Conservation (phyloP, 106 monocot genomes). For the Dendrobium huoshanense region DNA sequence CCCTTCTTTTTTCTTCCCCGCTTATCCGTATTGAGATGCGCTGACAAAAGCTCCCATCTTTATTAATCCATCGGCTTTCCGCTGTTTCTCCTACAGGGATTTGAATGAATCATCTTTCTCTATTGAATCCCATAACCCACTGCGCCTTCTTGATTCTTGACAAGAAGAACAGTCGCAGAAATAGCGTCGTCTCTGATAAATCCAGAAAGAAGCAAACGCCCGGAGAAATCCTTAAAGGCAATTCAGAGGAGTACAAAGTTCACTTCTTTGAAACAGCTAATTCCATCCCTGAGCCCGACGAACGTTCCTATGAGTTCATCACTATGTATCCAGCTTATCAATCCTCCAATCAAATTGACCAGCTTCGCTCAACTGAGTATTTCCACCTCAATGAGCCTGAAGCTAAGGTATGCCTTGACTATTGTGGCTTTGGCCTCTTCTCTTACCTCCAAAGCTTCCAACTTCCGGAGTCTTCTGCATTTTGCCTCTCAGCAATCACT, state of each 20-base stretch:
- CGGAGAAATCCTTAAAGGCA: neutral
- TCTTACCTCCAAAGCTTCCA: slow-evolving; percentile 47
- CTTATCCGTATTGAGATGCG: no score
- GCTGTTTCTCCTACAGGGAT: neutral
- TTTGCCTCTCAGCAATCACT: slow-evolving; percentile 48
- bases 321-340: slow-evolving; percentile 54
- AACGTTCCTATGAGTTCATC: slow-evolving; percentile 42
- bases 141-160: slow-evolving; percentile 70
- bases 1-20: no score
- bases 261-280: slow-evolving; percentile 23
- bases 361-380: slow-evolving; percentile 41
- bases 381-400: slow-evolving; percentile 29
- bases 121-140: slow-evolving; percentile 92
- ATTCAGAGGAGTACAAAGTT: slow-evolving; percentile 18
- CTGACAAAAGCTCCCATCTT: no score
- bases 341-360: slow-evolving; percentile 43
- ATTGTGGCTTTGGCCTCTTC: slow-evolving; percentile 69
- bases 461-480: slow-evolving; percentile 37
- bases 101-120: slow-evolving; percentile 17
- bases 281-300: slow-evolving; percentile 35
- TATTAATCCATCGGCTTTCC: neutral
- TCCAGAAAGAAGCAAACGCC: slow-evolving; percentile 14
- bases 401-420: slow-evolving; percentile 62
- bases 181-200: neutral
- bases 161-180: slow-evolving; percentile 20